A percentile compares a stretch with the other conserved stretches of the same genome.
Evolutionary conservation across 2,329 filamentous ascomycete genomes (phyloP).

Genomic region (Fusarium sp.): DNA sequence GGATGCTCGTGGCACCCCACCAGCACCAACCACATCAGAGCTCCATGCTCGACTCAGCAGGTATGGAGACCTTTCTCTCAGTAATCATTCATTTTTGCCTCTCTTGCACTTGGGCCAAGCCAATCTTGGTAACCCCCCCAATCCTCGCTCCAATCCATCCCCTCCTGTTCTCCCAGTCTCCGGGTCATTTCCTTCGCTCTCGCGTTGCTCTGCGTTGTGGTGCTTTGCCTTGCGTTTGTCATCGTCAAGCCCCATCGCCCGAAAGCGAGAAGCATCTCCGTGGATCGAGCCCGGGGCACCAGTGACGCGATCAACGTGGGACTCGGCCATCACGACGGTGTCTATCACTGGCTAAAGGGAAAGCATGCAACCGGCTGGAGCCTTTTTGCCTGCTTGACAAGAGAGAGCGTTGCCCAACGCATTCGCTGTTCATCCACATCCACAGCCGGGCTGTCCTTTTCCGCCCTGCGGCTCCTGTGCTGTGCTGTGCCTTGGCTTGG

Average conservation of each 20-base stretch:
- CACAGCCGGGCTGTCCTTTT: neutral
- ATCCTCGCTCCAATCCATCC: constrained; percentile 19
- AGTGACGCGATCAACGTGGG: constrained; percentile 36
- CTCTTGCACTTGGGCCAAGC: constrained; percentile 12
- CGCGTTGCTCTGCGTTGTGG: neutral
- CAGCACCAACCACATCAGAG: constrained; percentile 38
- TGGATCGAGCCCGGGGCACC: constrained; percentile 19
- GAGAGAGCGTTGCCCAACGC: neutral
- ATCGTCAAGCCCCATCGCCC: constrained; percentile 12
- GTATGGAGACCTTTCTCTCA: constrained; percentile 33
- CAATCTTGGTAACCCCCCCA: constrained; percentile 15
- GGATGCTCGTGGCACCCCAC: constrained; percentile 36
- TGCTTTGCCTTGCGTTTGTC: constrained; percentile 11
- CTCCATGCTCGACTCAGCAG: constrained; percentile 37
- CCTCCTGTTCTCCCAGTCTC: constrained; percentile 7
- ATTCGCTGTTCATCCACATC: constrained; percentile 1
- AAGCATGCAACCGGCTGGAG: constrained; percentile 16
- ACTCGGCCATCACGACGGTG: constrained; percentile 15
- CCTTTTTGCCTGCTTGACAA: neutral
- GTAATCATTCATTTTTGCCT: constrained; percentile 25
- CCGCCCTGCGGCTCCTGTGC: neutral
- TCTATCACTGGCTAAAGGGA: constrained; percentile 25
- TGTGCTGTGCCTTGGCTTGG: constrained; percentile 21
- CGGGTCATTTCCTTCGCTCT: constrained; percentile 23
- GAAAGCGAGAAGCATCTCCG: constrained; percentile 36